phyloP scores from a whole-genome alignment of 495 filamentous ascomycete species.

The Aspergillus bridgeri region DNA sequence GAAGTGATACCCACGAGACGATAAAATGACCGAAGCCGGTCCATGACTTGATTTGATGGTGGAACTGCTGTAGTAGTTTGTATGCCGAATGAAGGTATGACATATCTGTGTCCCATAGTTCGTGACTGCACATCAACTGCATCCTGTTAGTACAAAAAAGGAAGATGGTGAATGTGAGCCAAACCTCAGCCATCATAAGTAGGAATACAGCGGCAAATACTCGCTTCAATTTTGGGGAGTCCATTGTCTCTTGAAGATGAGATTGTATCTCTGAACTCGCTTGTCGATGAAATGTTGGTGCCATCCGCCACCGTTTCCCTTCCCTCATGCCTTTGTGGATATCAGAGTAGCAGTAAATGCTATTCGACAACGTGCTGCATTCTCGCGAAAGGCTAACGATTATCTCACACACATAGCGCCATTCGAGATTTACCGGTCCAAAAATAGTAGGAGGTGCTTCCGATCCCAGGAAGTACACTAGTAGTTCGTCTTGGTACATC shows the following conservation, averaged over 20 bases:
- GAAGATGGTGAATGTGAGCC: neutral
- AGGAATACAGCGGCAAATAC: constrained; percentile 33
- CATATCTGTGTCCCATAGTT: constrained; percentile 27
- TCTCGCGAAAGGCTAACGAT: constrained; percentile 26
- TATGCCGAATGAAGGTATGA: constrained; percentile 37
- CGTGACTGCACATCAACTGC: constrained; percentile 30
- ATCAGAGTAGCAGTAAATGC: constrained; percentile 38
- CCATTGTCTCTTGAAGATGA: constrained; percentile 29
- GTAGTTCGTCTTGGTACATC: constrained; percentile 33
- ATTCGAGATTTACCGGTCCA: constrained; percentile 33
- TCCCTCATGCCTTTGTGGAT: constrained; percentile 28
- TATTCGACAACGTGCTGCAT: constrained; percentile 28
- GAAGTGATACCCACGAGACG: constrained; percentile 36
- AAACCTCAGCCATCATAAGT: constrained; percentile 41
- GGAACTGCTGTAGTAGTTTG: constrained; percentile 34
- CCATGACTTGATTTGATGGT: constrained; percentile 28
- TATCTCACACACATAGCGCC: constrained; percentile 31
- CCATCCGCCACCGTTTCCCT: constrained; percentile 31
- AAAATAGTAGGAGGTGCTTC: constrained; percentile 37
- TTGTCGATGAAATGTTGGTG: constrained; percentile 31
- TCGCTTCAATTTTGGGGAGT: constrained; percentile 24
- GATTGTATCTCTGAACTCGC: constrained; percentile 35
- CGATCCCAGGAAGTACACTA: constrained; percentile 31
- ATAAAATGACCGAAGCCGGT: constrained; percentile 28
- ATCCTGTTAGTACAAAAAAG: neutral